Evolutionary conservation across 805 yeast genomes (phyloP), one percentile per base, ranked within the genome.

Genomic region (Zygosaccharomyces pseudorouxii): DNA sequence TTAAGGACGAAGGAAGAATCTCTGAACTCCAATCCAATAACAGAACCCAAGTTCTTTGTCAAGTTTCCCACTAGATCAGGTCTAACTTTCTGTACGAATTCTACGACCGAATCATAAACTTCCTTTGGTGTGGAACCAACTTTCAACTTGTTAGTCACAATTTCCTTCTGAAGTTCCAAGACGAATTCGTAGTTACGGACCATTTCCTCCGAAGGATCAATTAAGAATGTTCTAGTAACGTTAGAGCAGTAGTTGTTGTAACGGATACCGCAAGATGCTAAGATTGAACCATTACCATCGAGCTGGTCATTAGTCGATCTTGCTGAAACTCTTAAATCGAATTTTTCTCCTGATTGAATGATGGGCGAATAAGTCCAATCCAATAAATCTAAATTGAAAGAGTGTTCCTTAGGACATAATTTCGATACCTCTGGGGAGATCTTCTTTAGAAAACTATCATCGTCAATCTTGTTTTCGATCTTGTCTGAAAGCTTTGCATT

Each of bases 311-410:
- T 77, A 45, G 80, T 79, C 1, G 96, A 84, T 49, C 82, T 79
- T 1, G 95, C 96, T 49, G 92, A 82, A 38, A 95, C 90, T 59
- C 78, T 82, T 61, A 90, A 73, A 66, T 89, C 96, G 62, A 82
- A 90, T 47, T 81, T 80, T 30, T 88, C 89, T 47, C 95, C 95
- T 57, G 95, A 84, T 70, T 89, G 95, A 46, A 89, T 77, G 45
- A 89, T 86, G 25, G 98, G 97, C 47, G 89, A 81, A 67, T 87
- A 89, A 55, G 95, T 86, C 97, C 97, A 92, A 65, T 92, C 98
- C 18, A 92, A 70, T 54, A 81, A 78, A 52, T 79, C 81, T 4
- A 84, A 72, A 59, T 89, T 95, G 52, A 89, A 84, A 47, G 85
- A 92, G 29, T 77, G 71, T 40, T 85, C 83, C 6, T 56, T 20